A percentile compares a stretch with the other conserved stretches of the same genome.
These are phyloP conservation scores for Pseudogymnoascus sp. DNA, from an alignment of 2,329 filamentous ascomycete species.

Conservation along the genomic window DNA sequence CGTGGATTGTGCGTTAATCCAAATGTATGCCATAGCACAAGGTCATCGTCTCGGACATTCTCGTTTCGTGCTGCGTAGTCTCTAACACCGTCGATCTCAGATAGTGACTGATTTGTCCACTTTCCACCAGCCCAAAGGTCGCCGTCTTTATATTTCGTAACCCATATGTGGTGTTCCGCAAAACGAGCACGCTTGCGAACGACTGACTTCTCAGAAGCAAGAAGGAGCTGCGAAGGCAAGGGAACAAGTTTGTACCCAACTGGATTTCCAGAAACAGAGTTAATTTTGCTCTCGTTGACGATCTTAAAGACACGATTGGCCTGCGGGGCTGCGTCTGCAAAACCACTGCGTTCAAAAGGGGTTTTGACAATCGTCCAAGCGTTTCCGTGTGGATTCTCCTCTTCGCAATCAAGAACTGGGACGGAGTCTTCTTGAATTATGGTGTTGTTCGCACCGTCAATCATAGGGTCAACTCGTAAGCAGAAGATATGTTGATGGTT, in stretches of 20 bases:
- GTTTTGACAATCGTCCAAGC: slow-evolving; percentile 42
- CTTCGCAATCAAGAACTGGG: slow-evolving; percentile 30
- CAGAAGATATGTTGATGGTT: slow-evolving; percentile 97
- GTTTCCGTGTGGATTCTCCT: slow-evolving; percentile 82
- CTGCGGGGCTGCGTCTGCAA: slow-evolving; percentile 12
- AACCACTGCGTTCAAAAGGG: too few relatives aligned
- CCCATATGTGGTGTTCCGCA: slow-evolving; percentile 51
- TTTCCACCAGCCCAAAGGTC: slow-evolving; percentile 53
- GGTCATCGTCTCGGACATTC: slow-evolving; percentile 69
- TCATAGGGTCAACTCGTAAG: slow-evolving; percentile 75
- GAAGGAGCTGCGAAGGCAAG: slow-evolving; percentile 69
- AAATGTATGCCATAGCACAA: slow-evolving; percentile 93
- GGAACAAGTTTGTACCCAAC: slow-evolving; percentile 85
- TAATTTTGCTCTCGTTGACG: slow-evolving; percentile 67
- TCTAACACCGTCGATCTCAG: slow-evolving; percentile 30
- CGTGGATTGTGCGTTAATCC: slow-evolving; percentile 83
- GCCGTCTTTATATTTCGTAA: slow-evolving; percentile 48
- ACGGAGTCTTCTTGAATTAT: slow-evolving; percentile 76
- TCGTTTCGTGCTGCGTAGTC: slow-evolving; percentile 45
- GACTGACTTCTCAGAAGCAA: slow-evolving; percentile 73
- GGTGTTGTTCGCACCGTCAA: slow-evolving; percentile 71
- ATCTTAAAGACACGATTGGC: slow-evolving; percentile 45
- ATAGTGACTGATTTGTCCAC: slow-evolving; percentile 34
- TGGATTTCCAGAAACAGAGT: slow-evolving; percentile 58
- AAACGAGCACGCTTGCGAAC: slow-evolving; percentile 59